phyloP scores from a whole-genome alignment of 208 protist species.

The Crithidia bombi region DNA sequence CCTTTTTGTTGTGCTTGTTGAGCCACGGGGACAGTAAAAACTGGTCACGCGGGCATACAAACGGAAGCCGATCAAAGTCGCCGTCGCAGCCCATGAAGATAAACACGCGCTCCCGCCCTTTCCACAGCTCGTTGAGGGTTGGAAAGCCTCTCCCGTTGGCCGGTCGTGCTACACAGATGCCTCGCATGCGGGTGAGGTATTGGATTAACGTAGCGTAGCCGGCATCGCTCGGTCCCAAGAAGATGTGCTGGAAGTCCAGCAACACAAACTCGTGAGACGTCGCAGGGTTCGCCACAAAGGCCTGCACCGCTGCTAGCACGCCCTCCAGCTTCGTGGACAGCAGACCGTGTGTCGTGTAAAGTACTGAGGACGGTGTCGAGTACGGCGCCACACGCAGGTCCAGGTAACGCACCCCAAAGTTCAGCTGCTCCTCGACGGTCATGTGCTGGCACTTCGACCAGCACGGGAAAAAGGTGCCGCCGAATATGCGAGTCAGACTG shows the following conservation, averaged over 20 bases:
- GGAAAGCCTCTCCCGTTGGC: slow-evolving; percentile 19
- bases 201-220: slow-evolving; percentile 30
- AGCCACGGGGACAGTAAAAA: slow-evolving; percentile 48
- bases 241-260: slow-evolving; percentile 66
- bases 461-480: slow-evolving; percentile 12
- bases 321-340: slow-evolving; percentile 37
- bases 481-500: slow-evolving; percentile 34
- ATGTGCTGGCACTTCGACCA: slow-evolving; percentile 60
- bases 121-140: slow-evolving; percentile 41
- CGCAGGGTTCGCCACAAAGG: slow-evolving; percentile 28
- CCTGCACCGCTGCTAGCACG: slow-evolving; percentile 31
- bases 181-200: slow-evolving; percentile 25
- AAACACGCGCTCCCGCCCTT: slow-evolving; percentile 43
- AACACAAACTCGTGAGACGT: slow-evolving; percentile 50
- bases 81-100: slow-evolving; percentile 43
- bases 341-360: slow-evolving; percentile 48
- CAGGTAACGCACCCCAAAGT: slow-evolving; percentile 57
- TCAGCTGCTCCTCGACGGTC: slow-evolving; percentile 48
- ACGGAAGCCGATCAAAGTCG: slow-evolving; percentile 12
- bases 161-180: slow-evolving; percentile 35
- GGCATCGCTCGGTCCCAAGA: slow-evolving; percentile 15
- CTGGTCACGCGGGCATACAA: slow-evolving; percentile 22
- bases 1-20: slow-evolving; percentile 23
- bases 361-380: background rate
- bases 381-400: slow-evolving; percentile 43